Base-by-base conservation (phyloP, 108 stramenopile species). In the Cyclotella sp. region DNA sequence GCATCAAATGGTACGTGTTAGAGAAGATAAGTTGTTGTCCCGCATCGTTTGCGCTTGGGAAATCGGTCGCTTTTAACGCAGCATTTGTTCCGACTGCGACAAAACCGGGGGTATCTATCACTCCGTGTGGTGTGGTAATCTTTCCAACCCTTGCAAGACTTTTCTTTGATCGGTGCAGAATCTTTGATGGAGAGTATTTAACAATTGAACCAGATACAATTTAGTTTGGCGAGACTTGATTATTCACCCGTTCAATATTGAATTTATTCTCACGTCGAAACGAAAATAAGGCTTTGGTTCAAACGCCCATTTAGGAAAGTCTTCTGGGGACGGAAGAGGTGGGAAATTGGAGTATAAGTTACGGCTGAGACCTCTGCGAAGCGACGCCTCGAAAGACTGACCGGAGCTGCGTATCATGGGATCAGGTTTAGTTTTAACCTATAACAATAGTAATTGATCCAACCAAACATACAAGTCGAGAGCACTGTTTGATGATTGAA, bases 1-100 rank as follows among this genome's bases (percentile, higher is more conserved):
- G 81, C 34, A 88, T 21, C 13, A 90, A 66, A 62, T 90, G 89
- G 64, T 90, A 90, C 0, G 89, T 83, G 64, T 90, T 90, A 30
- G 84, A 78, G 66, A 90, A 90, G 28, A 84, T 71, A 27, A 90
- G 84, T 30, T 84, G 75, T 54, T 83, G 84, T 19, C 82, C 86
- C 13, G 82, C 54, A 29, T 45, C 49, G 42, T 83, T 63, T 12
- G 84, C 88, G 1, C 55, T 55, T 18, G 64, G 43, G 45, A 82
- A 82, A 47, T 82, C 81, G 13, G 77, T 42, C 3, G 70, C 81
- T 52, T 82, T 82, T 44, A 87, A 70, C 2, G 83, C 71, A 16
- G 84, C 88, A 61, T 89, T 89, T 40, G 88, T 89, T 14, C 84
- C 88, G n/a, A 89, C 88, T 13, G 86, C 82, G 2, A 89, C 88